Evolutionary conservation across 139 green algal species (phyloP).

Genomic region (Chlamydomonas schloesseri): DNA sequence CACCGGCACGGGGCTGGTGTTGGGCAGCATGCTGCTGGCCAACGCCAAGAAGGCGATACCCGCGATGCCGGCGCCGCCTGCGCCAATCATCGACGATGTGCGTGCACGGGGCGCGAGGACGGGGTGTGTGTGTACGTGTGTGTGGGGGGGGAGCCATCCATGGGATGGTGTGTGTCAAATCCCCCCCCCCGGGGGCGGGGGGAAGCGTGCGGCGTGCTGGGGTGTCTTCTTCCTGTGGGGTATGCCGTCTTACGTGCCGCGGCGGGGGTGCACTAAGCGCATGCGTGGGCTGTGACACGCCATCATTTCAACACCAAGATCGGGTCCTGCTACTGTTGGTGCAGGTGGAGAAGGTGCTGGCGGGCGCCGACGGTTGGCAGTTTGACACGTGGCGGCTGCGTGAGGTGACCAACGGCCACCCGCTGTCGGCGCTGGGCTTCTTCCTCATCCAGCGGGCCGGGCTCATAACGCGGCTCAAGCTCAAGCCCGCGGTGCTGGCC

Average conservation of each 20-base stretch:
- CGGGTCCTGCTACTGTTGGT: no score
- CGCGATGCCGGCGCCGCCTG: not conserved
- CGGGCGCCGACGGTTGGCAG: conserved; percentile 47
- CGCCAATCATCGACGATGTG: conserved; percentile 35
- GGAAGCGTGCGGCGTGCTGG: no score
- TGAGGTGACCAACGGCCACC: conserved; percentile 47
- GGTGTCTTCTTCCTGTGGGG: no score
- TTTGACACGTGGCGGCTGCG: conserved; percentile 51
- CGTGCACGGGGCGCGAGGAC: no score
- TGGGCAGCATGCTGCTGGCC: not conserved
- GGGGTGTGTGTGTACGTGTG: no score
- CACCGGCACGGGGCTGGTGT: not conserved
- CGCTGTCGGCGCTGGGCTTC: conserved; percentile 42
- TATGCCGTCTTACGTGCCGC: no score
- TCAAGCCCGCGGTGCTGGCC: conserved; percentile 33
- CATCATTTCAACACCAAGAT: no score
- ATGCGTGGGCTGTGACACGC: no score
- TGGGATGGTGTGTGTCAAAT: no score
- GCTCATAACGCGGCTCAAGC: conserved; percentile 42
- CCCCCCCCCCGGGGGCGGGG: no score
- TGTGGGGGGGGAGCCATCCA: no score
- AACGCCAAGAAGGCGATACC: not conserved
- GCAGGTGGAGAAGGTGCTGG: conserved; percentile 52
- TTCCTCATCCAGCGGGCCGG: conserved; percentile 40
- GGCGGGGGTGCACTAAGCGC: no score